These are phyloP conservation scores for Sordaria brevicollis DNA, from an alignment of 495 filamentous ascomycete species.

Conservation along the genomic window DNA sequence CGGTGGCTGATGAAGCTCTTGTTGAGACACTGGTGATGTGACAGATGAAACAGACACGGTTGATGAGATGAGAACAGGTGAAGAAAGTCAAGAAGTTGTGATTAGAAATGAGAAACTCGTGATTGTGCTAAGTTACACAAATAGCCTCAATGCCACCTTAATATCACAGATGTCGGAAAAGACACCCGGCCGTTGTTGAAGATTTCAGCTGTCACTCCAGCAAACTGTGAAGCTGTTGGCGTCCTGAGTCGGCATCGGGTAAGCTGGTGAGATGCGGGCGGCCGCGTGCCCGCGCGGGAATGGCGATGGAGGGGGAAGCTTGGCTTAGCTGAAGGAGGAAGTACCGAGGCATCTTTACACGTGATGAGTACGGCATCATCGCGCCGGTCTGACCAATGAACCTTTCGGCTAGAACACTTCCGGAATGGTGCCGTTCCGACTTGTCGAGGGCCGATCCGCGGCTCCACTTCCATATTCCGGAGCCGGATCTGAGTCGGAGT, in stretches of 20 bases:
- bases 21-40: neutral
- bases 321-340: neutral
- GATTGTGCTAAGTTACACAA: neutral
- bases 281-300: neutral
- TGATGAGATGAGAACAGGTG: neutral
- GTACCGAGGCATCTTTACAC: constrained; percentile 1
- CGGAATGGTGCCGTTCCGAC: neutral
- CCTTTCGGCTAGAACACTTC: neutral
- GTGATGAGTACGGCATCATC: neutral
- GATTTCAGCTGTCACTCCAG: constrained; percentile 1
- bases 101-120: neutral
- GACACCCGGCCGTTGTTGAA: constrained; percentile 2
- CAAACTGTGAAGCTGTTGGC: neutral
- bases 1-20: neutral
- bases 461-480: neutral
- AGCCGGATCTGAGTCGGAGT: neutral
- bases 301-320: constrained; percentile 1
- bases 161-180: neutral
- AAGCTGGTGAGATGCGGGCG: neutral
- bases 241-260: neutral
- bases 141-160: neutral
- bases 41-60: neutral
- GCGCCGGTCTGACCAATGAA: neutral
- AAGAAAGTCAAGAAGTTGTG: neutral
- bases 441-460: neutral